Evolutionary conservation across 2,329 filamentous ascomycete species (phyloP).

Genomic region (Aureobasidium vineae): DNA sequence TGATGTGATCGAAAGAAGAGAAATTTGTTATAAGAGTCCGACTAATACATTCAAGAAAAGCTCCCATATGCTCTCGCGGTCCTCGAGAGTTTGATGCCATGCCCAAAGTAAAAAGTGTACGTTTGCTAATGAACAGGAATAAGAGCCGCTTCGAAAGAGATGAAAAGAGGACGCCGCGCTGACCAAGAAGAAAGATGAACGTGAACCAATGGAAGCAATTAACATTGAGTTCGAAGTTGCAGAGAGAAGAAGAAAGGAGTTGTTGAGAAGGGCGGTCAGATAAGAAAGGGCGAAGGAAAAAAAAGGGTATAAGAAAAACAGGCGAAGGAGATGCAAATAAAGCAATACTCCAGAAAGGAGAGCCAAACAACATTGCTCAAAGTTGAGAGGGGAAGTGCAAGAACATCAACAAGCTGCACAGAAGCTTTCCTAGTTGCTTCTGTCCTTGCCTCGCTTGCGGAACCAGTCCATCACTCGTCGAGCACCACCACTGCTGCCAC

Average conservation of each 20-base stretch:
- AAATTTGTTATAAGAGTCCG: background rate
- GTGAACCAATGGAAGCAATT: conserved; percentile 21
- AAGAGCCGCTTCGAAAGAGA: background rate
- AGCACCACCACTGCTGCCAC: conserved; percentile 81
- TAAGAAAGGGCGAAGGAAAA: conserved; percentile 6
- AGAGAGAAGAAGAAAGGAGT: background rate
- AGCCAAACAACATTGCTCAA: background rate
- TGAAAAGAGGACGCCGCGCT: conserved; percentile 19
- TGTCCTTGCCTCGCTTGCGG: conserved; percentile 72
- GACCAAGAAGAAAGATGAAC: conserved; percentile 2
- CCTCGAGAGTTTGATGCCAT: conserved; percentile 6
- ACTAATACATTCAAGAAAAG: conserved; percentile 6
- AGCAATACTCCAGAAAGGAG: conserved; percentile 3
- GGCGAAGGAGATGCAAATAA: conserved; percentile 4
- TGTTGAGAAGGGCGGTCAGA: background rate
- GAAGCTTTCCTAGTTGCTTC: conserved; percentile 29
- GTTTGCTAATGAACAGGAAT: conserved; percentile 2
- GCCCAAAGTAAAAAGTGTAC: conserved; percentile 1
- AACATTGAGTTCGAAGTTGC: conserved; percentile 18
- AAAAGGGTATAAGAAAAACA: conserved; percentile 26
- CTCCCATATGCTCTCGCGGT: background rate
- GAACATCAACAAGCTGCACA: background rate
- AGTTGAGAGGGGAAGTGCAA: background rate
- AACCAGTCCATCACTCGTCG: conserved; percentile 99
- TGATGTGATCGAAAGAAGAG: background rate